These are phyloP conservation scores for Miscanthus sacchariflorus DNA, from an alignment of 202 grass and related monocot genomes.

Conservation along the genomic window DNA sequence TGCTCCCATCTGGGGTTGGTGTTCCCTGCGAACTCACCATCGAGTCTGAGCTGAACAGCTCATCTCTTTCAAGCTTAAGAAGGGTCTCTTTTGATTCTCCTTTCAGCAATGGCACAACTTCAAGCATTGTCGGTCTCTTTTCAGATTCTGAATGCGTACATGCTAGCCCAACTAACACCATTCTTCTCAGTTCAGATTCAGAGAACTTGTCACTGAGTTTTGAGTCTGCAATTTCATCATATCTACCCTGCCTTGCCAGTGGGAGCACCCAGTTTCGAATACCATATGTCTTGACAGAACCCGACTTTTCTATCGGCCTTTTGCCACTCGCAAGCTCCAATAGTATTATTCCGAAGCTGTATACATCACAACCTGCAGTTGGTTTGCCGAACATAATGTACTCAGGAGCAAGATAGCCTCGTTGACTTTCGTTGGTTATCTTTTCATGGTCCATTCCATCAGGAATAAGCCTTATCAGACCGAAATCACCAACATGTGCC, in stretches of 20 bases:
- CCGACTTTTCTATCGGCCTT: constrained; percentile 63
- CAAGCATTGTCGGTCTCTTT: constrained; percentile 69
- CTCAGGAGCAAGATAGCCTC: constrained; percentile 79
- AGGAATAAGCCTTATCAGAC: constrained; percentile 65
- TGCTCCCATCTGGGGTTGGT: constrained; percentile 53
- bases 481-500: constrained; percentile 77
- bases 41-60: constrained; percentile 61
- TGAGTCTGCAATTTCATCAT: constrained; percentile 74
- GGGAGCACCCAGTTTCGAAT: constrained; percentile 76
- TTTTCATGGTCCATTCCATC: constrained; percentile 63
- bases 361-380: constrained; percentile 69
- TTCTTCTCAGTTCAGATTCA: constrained; percentile 71
- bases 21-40: constrained; percentile 50
- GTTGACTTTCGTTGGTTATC: constrained; percentile 63
- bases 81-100: constrained; percentile 74
- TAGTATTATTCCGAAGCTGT: constrained; percentile 81
- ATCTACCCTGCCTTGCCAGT: constrained; percentile 67
- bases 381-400: constrained; percentile 73
- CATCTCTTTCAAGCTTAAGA: constrained; percentile 58
- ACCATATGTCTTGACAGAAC: constrained; percentile 44
- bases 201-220: constrained; percentile 80
- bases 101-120: constrained; percentile 68
- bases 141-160: constrained; percentile 73
- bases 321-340: constrained; percentile 76
- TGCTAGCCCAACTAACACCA: constrained; percentile 69